These are phyloP conservation scores for Papiliotrema nemorosa DNA, from an alignment of 1,284 basidiomycete species.

Conservation along the genomic window DNA sequence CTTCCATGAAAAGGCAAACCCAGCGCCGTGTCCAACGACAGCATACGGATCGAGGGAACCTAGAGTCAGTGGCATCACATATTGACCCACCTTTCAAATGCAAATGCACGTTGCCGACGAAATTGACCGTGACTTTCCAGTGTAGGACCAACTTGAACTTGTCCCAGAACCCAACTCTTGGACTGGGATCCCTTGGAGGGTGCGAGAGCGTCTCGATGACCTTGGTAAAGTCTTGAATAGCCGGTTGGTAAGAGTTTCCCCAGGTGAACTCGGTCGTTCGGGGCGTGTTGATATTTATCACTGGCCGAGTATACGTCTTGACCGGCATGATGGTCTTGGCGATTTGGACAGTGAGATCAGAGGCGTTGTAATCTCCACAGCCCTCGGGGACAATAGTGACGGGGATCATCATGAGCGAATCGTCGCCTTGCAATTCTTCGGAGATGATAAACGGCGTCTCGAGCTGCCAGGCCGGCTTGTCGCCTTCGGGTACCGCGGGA, in stretches of 20 bases:
- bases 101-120: conserved; percentile 70
- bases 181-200: conserved; percentile 79
- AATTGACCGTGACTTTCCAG: conserved; percentile 71
- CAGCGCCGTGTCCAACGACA: conserved; percentile 71
- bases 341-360: conserved; percentile 63
- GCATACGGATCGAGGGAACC: conserved; percentile 81
- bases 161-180: conserved; percentile 91
- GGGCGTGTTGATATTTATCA: conserved; percentile 63
- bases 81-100: conserved; percentile 71
- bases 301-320: conserved; percentile 82
- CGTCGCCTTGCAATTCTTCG: conserved; percentile 75
- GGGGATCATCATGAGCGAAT: conserved; percentile 69
- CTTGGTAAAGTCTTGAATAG: conserved; percentile 80
- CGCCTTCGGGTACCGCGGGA: conserved; percentile 29
- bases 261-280: conserved; percentile 75
- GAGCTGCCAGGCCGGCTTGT: conserved; percentile 45
- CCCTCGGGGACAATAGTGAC: conserved; percentile 61
- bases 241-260: conserved; percentile 84
- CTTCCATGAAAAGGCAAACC: conserved; percentile 84
- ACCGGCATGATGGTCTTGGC: conserved; percentile 95
- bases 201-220: conserved; percentile 79
- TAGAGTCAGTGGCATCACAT: conserved; percentile 39
- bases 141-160: conserved; percentile 83
- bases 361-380: conserved; percentile 57
- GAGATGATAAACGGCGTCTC: conserved; percentile 80